These are phyloP conservation scores for Clitopilus passeckerianus DNA, from an alignment of 768 basidiomycete species.

Conservation along the genomic window DNA sequence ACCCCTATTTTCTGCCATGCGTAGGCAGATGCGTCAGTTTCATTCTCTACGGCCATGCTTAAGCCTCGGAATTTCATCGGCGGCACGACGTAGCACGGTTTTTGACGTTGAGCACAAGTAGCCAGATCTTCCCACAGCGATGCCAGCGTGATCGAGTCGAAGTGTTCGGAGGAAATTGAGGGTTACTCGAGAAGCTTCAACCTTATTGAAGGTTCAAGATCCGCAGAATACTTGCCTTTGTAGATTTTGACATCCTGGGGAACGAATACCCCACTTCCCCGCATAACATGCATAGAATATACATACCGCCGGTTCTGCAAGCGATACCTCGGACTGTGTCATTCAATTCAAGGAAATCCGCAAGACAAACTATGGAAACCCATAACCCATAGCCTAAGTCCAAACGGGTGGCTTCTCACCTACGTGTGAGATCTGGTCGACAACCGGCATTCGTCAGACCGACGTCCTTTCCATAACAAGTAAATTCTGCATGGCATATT, in stretches of 20 bases:
- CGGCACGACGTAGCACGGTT: not conserved
- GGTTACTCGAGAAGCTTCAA: not conserved
- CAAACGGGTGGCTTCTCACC: not conserved
- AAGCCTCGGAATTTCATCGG: constrained; percentile 12
- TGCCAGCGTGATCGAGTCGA: not conserved
- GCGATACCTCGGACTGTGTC: not conserved
- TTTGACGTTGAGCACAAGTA: not conserved
- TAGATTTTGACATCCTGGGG: not conserved
- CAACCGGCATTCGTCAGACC: too few species aligned
- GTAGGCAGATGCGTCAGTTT: too few species aligned
- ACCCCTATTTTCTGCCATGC: too few species aligned
- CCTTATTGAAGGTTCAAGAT: not conserved
- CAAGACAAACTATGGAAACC: not conserved
- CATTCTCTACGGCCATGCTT: not conserved
- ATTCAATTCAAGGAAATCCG: too few species aligned
- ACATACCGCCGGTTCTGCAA: not conserved
- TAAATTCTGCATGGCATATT: too few species aligned
- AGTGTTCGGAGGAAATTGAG: not conserved
- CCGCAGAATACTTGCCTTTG: not conserved
- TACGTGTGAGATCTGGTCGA: too few species aligned
- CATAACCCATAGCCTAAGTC: not conserved
- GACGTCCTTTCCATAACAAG: too few species aligned
- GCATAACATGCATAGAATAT: not conserved
- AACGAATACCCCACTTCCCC: not conserved
- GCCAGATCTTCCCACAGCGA: not conserved